Percentiles rank a stretch among this genome's conserved stretches.
Evolutionary conservation across 441 rosid species (phyloP).

Genomic region (Gossypium schwendimanii): DNA sequence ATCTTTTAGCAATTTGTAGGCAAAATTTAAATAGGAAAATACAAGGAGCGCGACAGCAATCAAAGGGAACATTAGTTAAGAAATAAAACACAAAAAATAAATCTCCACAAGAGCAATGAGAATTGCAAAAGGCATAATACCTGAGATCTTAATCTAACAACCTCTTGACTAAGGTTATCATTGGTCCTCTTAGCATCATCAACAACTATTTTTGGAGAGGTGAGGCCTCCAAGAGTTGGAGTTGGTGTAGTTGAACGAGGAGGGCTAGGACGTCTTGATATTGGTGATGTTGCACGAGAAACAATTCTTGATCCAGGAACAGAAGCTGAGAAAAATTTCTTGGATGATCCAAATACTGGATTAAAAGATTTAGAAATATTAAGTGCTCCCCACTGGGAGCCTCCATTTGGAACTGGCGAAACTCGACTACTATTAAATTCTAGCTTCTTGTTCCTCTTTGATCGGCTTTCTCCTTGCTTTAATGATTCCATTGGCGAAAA

Average conservation of each 20-base stretch:
- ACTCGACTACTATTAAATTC: slow-evolving; percentile 87
- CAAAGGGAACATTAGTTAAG: neutral
- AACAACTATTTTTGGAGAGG: slow-evolving; percentile 59
- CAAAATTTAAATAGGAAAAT: neutral
- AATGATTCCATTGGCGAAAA: slow-evolving; percentile 74
- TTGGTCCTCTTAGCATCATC: slow-evolving; percentile 69
- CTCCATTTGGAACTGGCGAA: slow-evolving; percentile 76
- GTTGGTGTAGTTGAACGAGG: slow-evolving; percentile 97
- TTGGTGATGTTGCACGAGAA: slow-evolving; percentile 94
- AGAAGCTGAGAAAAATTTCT: slow-evolving; percentile 92
- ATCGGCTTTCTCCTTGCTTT: slow-evolving; percentile 59
- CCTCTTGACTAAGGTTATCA: slow-evolving; percentile 74
- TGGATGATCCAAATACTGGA: slow-evolving; percentile 85
- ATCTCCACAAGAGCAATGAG: neutral
- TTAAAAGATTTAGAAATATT: slow-evolving; percentile 67
- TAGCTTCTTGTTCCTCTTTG: slow-evolving; percentile 75
- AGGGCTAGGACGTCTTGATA: slow-evolving; percentile 84
- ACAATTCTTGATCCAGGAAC: slow-evolving; percentile 97
- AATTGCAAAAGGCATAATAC: slow-evolving; percentile 24
- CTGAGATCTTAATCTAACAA: slow-evolving; percentile 76
- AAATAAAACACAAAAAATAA: neutral
- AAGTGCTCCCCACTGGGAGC: slow-evolving; percentile 75
- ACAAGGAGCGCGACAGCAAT: neutral
- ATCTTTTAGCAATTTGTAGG: neutral
- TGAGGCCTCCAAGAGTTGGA: slow-evolving; percentile 76